Percentiles rank a stretch among this genome's conserved stretches.
Evolutionary conservation across 257 asterid genomes (phyloP).

Genomic region (Rehmannia glutinosa): DNA sequence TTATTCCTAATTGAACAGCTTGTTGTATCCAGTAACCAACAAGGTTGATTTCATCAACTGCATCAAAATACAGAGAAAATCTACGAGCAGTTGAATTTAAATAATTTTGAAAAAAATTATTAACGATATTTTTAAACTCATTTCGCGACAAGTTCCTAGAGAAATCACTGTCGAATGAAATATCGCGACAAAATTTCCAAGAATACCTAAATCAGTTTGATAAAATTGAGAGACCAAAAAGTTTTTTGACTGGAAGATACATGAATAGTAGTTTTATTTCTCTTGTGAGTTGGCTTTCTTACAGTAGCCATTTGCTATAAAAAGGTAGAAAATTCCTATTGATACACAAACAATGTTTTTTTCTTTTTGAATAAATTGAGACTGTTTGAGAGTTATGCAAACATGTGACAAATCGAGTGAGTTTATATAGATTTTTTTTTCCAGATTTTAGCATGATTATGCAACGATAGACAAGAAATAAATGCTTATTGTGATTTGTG

Average conservation of each 20-base stretch:
- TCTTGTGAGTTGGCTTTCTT: too few relatives aligned
- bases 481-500: too few relatives aligned
- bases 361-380: too few relatives aligned
- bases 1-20: not conserved
- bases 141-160: not conserved
- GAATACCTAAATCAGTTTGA: slow-evolving; percentile 2
- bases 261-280: too few relatives aligned
- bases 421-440: too few relatives aligned
- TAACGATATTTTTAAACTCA: not conserved
- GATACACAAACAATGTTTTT: too few relatives aligned
- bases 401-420: too few relatives aligned
- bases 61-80: slow-evolving; percentile 13
- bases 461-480: too few relatives aligned
- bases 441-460: too few relatives aligned
- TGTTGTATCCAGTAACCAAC: slow-evolving; percentile 16
- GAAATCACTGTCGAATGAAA: slow-evolving; percentile 14
- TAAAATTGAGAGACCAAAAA: not conserved
- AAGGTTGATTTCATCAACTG: not conserved
- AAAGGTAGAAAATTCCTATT: too few relatives aligned
- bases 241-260: slow-evolving; percentile 3
- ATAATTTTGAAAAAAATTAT: not conserved
- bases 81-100: not conserved
- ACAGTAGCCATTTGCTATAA: too few relatives aligned
- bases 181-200: slow-evolving; percentile 21
- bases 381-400: too few relatives aligned